Conservation (phyloP, 2,329 filamentous ascomycete genomes). For the Dactylellina haptotyla region DNA sequence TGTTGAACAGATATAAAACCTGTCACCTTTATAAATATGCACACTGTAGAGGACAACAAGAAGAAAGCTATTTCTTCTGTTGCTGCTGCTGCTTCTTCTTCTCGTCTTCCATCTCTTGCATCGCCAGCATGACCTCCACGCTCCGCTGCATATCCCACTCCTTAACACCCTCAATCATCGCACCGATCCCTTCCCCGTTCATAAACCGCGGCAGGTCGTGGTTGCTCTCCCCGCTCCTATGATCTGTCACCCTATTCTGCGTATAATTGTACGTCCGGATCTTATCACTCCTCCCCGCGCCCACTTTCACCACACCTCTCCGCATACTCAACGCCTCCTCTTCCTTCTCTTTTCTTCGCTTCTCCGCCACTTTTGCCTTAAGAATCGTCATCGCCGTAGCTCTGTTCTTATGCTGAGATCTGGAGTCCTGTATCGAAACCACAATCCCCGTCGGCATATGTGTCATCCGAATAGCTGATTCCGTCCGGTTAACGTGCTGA, state of each 20-base stretch:
- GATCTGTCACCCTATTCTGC: constrained; percentile 84
- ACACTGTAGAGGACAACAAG: no score
- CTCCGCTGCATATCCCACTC: constrained; percentile 80
- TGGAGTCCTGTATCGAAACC: constrained; percentile 90
- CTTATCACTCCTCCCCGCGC: constrained; percentile 91
- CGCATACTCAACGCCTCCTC: constrained; percentile 79
- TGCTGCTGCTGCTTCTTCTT: constrained; percentile 27
- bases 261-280: constrained; percentile 83
- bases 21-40: no score
- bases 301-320: constrained; percentile 80
- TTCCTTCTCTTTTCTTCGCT: constrained; percentile 68
- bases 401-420: constrained; percentile 89
- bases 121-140: constrained; percentile 74
- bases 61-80: neutral
- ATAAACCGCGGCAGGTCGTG: constrained; percentile 85
- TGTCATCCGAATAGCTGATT: constrained; percentile 91
- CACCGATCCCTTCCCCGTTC: constrained; percentile 76
- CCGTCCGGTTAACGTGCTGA: constrained; percentile 98
- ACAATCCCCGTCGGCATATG: constrained; percentile 87
- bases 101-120: constrained; percentile 66
- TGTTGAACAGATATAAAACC: neutral
- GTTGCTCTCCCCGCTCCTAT: constrained; percentile 80
- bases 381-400: constrained; percentile 87
- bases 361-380: constrained; percentile 78
- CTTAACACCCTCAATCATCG: constrained; percentile 79